These are phyloP conservation scores for Antarctomyces pellizariae DNA, from an alignment of 495 filamentous ascomycete species.

Conservation along the genomic window DNA sequence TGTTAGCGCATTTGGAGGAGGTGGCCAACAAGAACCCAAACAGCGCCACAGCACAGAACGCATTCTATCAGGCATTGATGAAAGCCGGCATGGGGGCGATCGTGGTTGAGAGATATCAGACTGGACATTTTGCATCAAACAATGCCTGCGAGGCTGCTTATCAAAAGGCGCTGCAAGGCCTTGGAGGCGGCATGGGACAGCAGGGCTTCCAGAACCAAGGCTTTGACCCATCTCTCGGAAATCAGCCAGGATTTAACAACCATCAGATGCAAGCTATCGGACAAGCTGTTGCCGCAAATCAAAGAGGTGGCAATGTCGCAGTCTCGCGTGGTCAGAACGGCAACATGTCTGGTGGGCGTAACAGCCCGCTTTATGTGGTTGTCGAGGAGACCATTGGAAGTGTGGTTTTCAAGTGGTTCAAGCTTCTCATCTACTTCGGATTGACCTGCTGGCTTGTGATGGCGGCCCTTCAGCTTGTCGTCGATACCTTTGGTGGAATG, in stretches of 20 bases:
- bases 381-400: conserved; percentile 75
- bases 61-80: conserved; percentile 81
- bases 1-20: conserved; percentile 40
- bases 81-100: conserved; percentile 83
- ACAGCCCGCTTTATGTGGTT: conserved; percentile 72
- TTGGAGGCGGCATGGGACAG: conserved; percentile 24
- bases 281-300: conserved; percentile 63
- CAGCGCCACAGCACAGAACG: conserved; percentile 67
- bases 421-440: conserved; percentile 55
- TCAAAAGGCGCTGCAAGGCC: conserved; percentile 42
- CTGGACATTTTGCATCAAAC: conserved; percentile 62
- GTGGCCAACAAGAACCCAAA: conserved; percentile 77
- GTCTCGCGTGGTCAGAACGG: conserved; percentile 21
- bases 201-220: conserved; percentile 14
- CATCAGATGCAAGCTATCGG: conserved; percentile 65
- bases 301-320: conserved; percentile 39
- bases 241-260: conserved; percentile 17
- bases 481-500: conserved; percentile 54
- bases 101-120: conserved; percentile 69
- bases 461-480: conserved; percentile 48
- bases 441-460: conserved; percentile 52
- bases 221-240: conserved; percentile 10
- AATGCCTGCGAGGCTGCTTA: conserved; percentile 48
- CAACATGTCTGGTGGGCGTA: conserved; percentile 43
- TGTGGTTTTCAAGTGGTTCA: conserved; percentile 71